These are phyloP conservation scores for Lasiosphaeriaceae sp. DNA, from an alignment of 495 filamentous ascomycete genomes.

Conservation along the genomic window DNA sequence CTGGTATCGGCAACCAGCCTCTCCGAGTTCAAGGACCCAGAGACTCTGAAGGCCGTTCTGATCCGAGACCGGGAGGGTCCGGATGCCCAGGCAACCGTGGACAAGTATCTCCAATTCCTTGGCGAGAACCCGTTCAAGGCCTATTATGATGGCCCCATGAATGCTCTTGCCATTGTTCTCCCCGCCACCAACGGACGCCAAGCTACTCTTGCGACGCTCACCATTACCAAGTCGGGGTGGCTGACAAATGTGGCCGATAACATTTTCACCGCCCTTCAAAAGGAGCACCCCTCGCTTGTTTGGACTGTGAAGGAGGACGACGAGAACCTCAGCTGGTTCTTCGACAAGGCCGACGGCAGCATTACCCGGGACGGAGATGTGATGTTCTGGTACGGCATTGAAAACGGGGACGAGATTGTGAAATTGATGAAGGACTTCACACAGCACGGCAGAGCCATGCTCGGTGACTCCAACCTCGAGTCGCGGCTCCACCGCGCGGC, in stretches of 20 bases:
- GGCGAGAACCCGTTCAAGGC: slow-evolving; percentile 79
- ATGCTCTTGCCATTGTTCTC: slow-evolving; percentile 89
- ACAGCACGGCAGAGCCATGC: slow-evolving; percentile 78
- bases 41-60: slow-evolving; percentile 75
- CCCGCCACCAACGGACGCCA: slow-evolving; percentile 55
- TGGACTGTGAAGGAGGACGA: slow-evolving; percentile 98
- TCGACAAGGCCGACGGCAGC: slow-evolving; percentile 93
- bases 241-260: slow-evolving; percentile 96
- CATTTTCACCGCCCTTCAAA: slow-evolving; percentile 87
- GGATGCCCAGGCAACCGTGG: slow-evolving; percentile 78
- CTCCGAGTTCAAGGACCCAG: slow-evolving; percentile 73
- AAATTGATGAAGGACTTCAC: slow-evolving; percentile 85
- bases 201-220: slow-evolving; percentile 87
- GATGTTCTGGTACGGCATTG: slow-evolving; percentile 95
- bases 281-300: slow-evolving; percentile 84
- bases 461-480: slow-evolving; percentile 88
- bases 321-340: slow-evolving; percentile 98
- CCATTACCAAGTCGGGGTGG: slow-evolving; percentile 94
- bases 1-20: slow-evolving; percentile 69
- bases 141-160: slow-evolving; percentile 95
- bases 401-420: slow-evolving; percentile 78
- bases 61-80: slow-evolving; percentile 81
- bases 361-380: slow-evolving; percentile 80
- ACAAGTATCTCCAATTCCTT: slow-evolving; percentile 78
- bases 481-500: slow-evolving; percentile 76